Conservation (phyloP, 2,329 filamentous ascomycete genomes). For the Neopestalotiopsis rosae region DNA sequence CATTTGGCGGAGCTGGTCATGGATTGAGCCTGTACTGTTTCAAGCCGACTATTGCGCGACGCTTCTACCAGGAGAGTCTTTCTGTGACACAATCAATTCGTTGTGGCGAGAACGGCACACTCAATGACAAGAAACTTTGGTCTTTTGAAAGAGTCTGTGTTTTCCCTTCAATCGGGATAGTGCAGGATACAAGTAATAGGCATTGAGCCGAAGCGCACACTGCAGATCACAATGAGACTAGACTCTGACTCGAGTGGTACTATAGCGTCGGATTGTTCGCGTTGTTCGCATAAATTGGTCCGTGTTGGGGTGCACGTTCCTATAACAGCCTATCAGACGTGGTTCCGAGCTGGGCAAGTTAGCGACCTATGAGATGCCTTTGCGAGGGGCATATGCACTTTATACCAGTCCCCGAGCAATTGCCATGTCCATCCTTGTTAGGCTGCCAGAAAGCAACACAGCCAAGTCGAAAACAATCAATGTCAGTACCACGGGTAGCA, state of each 20-base stretch:
- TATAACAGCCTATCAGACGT: background rate
- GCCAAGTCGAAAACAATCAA: background rate
- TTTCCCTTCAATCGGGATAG: too few species aligned
- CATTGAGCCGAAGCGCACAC: background rate
- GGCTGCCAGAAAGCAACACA: background rate
- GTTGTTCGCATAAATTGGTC: background rate
- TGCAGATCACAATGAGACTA: background rate
- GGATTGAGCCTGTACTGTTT: background rate
- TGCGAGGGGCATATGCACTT: background rate
- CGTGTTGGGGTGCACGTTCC: background rate
- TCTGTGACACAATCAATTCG: background rate
- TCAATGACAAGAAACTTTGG: too few species aligned
- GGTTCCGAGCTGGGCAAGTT: background rate
- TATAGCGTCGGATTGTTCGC: background rate
- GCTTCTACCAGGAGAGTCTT: background rate
- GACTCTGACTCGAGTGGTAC: background rate
- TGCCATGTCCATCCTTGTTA: background rate
- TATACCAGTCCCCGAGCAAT: background rate
- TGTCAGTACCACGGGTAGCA: background rate
- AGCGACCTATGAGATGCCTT: background rate
- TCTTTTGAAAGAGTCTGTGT: too few species aligned
- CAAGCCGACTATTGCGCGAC: background rate
- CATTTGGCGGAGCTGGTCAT: background rate
- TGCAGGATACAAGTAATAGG: background rate
- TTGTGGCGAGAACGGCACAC: background rate